Percentiles rank a stretch among this genome's conserved stretches.
phyloP scores from a whole-genome alignment of 164 flowering plant species.

The Magnolia kwangsiensis region DNA sequence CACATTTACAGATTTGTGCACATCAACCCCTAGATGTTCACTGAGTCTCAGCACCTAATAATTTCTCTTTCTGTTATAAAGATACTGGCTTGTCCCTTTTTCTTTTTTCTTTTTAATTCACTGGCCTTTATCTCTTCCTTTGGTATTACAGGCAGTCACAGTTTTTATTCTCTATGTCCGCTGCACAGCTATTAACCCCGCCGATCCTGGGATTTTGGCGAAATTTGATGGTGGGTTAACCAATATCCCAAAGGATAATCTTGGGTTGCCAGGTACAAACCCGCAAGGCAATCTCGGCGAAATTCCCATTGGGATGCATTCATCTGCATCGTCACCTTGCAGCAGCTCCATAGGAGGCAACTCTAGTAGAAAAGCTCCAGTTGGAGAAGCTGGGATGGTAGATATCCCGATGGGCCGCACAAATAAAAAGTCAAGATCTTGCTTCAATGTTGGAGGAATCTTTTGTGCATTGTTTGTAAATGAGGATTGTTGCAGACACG shows the following conservation, averaged over 20 bases:
- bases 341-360: conserved; percentile 57
- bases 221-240: conserved; percentile 33
- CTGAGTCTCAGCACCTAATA: not conserved
- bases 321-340: conserved; percentile 65
- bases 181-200: conserved; percentile 91
- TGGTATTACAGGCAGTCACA: conserved; percentile 63
- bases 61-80: too few relatives aligned
- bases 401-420: conserved; percentile 21
- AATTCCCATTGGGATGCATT: conserved; percentile 22
- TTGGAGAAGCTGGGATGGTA: conserved; percentile 28
- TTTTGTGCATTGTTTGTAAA: conserved; percentile 67
- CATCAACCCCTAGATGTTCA: not conserved
- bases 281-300: conserved; percentile 35
- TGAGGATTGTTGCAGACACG: conserved; percentile 75
- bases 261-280: conserved; percentile 27
- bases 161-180: conserved; percentile 92
- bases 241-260: conserved; percentile 22
- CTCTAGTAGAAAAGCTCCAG: conserved; percentile 51
- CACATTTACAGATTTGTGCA: not conserved
- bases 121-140: not conserved
- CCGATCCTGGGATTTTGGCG: conserved; percentile 85
- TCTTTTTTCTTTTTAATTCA: too few relatives aligned
- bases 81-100: not conserved
- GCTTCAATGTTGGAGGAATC: conserved; percentile 40
- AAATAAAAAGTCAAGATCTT: conserved; percentile 30